Evolutionary conservation across 495 filamentous ascomycete genomes (phyloP), one percentile per base, ranked within the genome.

Genomic region (Neurospora sp.): DNA sequence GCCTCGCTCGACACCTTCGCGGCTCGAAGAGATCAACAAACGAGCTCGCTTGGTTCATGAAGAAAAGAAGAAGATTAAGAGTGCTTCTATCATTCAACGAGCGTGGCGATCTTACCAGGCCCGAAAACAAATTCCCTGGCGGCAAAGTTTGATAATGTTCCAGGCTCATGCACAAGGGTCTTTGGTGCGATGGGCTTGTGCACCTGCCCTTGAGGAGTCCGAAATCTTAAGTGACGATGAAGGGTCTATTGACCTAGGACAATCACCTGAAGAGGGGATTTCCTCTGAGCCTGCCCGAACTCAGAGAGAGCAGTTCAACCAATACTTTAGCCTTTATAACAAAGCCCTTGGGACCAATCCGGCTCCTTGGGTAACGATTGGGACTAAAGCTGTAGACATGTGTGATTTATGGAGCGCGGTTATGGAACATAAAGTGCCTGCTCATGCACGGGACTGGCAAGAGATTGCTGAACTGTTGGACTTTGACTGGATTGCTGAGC

Each of bases 351-450:
- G 69, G 2, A 41, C 59, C 11, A 41, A 27, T 10, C 75, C 74
- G 4, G 44, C 70, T 6, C 74, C 74, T 2, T 82, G 75, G 73
- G 73, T 75, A 2, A 78, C 76, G 35, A 74, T 83, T 44, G 76
- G 74, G 2, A 59, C 73, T 10, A 77, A 41, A 39, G 72, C 75
- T 6, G 73, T 85, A 8, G 75, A 77, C 27, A 42, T 79, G n/a
- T 84, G 83, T 83, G 72, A 82, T 8, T 69, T 84, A 2, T 84
- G 83, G 82, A 72, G 74, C 10, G 79, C 77, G 23, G 78, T 79
- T 1, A 78, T 74, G 20, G 70, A 75, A 16, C 78, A 83, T 62
- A 72, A 80, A 10, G 70, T 76, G 37, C 73, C 75, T 14, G 73
- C 75, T 37, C 69, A 37, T 12, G 72, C 72, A 18, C 82, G 82